Base-by-base conservation (phyloP, 1,284 basidiomycete species). In the Phenoliferia sp. region DNA sequence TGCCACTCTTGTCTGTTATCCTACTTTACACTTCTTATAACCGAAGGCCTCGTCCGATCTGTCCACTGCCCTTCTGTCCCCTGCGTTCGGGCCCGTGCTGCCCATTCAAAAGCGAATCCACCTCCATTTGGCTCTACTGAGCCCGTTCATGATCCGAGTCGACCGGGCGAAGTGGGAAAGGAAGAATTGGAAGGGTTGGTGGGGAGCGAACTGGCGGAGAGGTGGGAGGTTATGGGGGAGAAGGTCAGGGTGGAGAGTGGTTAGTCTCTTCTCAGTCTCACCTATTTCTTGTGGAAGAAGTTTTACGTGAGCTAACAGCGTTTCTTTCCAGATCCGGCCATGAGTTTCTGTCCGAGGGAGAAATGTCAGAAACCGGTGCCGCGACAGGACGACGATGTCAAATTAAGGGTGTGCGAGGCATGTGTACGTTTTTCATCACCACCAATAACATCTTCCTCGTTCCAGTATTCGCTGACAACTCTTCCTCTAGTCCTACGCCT, bases 21-120 rank as follows among this genome's bases (percentile, higher is more conserved):
- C 70, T 90, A 87, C 76, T 92, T 89, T 88, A 82, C 83, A 63
- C 77, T 90, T 56, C 87, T 86, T 74, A 88, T 92, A 64, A 80
- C 79, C 61, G 90, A 92, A 77, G 90, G 90, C 17, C 85, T 88
- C 67, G 82, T 90, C 5, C 82, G 80, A 28, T 81, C 82, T 32
- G 89, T 92, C 0, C 84, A 85, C 0, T 92, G 90, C 76, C 88
- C 90, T 1, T 50, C 57, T 17, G 3, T 35, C 17, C 62, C 69
- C 34, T 22, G 56, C 56, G 56, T 58, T 1, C 31, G 28, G 12
- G 31, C 56, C 19, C 56, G 56, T 17, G 28, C 56, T 19, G 56
- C 19, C 22, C 16, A 1, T 31, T 33, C 52, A 31, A 62, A 61
- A 55, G 61, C 17, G 44, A 33, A 15, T 16, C 19, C 28, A 33